Conservation (phyloP, 164 flowering plant genomes). For the Pachysandra terminalis region DNA sequence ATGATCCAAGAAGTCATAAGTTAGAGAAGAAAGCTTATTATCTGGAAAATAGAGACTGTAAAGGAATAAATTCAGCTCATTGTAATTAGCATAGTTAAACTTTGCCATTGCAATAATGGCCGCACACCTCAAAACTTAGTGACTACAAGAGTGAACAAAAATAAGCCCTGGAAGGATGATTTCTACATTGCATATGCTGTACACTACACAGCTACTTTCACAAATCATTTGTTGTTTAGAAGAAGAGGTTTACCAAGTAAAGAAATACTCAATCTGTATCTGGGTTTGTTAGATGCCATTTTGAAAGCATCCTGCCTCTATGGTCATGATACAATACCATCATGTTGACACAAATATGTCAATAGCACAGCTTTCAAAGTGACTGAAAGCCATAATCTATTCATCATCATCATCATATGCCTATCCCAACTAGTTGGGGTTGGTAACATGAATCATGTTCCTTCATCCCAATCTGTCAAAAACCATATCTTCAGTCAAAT, state of each 20-base stretch:
- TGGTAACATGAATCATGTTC: too few relatives aligned
- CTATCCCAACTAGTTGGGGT: too few relatives aligned
- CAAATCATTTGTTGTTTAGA: background rate
- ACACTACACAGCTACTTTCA: background rate
- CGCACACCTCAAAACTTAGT: background rate
- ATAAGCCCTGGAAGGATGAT: too few relatives aligned
- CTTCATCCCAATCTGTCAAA: too few relatives aligned
- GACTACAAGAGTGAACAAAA: background rate
- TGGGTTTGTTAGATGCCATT: background rate
- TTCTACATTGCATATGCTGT: too few relatives aligned
- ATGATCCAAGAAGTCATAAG: background rate
- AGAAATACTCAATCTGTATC: background rate
- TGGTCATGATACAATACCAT: background rate
- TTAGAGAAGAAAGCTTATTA: background rate
- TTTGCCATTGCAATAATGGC: background rate
- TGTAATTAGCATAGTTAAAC: background rate
- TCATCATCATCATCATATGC: too few relatives aligned
- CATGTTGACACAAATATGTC: background rate
- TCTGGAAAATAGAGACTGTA: constrained; percentile 5
- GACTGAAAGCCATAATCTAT: background rate
- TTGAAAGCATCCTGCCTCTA: background rate
- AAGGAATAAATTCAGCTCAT: constrained; percentile 11
- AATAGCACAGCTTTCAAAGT: background rate
- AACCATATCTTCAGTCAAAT: too few relatives aligned
- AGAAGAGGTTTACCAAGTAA: background rate